Base-by-base conservation (phyloP, 106 monocot species). In the Cymbidium sinense region DNA sequence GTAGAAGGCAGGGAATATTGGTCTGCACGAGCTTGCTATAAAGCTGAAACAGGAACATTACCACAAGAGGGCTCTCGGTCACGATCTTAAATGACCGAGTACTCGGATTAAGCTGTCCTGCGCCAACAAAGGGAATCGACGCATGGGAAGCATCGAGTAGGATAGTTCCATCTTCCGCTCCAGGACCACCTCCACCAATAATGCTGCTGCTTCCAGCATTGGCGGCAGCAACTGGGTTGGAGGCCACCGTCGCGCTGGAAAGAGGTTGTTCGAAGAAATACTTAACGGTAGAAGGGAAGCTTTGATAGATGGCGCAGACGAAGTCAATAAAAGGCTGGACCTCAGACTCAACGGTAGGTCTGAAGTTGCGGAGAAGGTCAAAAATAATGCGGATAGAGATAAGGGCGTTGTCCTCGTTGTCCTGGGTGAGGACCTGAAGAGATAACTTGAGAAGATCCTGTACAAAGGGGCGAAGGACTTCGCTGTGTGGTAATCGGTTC, bases 321-420 rank as follows among this genome's bases (percentile, higher is more conserved):
- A 99, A 99, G 39, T 99, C 92, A 13, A 99, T 87, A 43, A 99
- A 99, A 17, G 99, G 99, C 86, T 99, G 99, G 36, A 99, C 99
- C 79, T 99, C 99, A 15, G 90, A 77, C 87, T 99, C 95, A 11
- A 92, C 80, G 1, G 94, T 95, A 47, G 99, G 99, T 10, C 95
- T 85, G 78, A 99, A 99, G 75, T 99, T 99, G n/a, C 99, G 87
- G 41, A 99, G 89, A 65, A 99, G 94, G 76, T 99, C 99, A 51
- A 99, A 99, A 21, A 99, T 90, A 75, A 99, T 99, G 41, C 99
- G 83, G 61, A 99, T 83, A 70, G 95, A 88, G 51, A 99, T 89
- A 29, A 99, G 84, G 10, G 92, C 99, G 75, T 95, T 99, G 77
- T 99, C 99, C 84, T 99, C 99, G 82, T 99, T 99, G 76, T 99